Evolutionary conservation across 2,329 filamentous ascomycete genomes (phyloP), one percentile per base, ranked within the genome.

Genomic region (Penicillium palitans): DNA sequence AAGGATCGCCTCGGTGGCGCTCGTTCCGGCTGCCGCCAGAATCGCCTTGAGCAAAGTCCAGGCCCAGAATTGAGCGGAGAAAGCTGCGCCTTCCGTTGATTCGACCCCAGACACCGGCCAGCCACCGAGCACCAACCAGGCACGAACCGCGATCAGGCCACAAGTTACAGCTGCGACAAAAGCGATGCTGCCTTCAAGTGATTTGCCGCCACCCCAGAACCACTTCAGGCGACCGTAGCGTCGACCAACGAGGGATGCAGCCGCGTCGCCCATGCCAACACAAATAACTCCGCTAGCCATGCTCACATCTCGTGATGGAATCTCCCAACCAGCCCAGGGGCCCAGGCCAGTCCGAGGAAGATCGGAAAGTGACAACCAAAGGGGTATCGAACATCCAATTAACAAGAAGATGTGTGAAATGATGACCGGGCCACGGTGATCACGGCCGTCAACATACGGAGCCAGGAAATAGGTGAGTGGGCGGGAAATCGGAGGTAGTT

Each of bases 151-250:
- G 44, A 88, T 76, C 46, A 98, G 80, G 0, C 93, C 95, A 5
- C 83, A 63, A 52, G 88, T 89, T 5, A 98, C 95, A 3, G 91
- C 93, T 5, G 79, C 75, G 1, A 88, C 89, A 75, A 99, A 98
- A 0, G 95, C 95, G 7, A 88, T 63, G 55, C 83, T 86, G 15
- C 95, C 95, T 75, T 99, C 93, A 1, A 99, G 81, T 62, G 91
- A 96, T 81, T 99, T 99, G 15, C 93, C 93, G 4, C 95, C 95
- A 15, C 91, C 90, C 95, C 95, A 99, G 25, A 93, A 83, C 95
- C 95, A 99, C 79, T 97, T 98, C 35, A 85, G 83, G 29, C 87
- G 87, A 4, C 95, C 95, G 72, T 88, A 96, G 19, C 93, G 86
- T 35, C 95, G 84, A 0, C 95, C 95, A 52, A 98, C 88, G 2